Conservation (phyloP, 2,329 filamentous ascomycete species). For the Pyrenophora teres region DNA sequence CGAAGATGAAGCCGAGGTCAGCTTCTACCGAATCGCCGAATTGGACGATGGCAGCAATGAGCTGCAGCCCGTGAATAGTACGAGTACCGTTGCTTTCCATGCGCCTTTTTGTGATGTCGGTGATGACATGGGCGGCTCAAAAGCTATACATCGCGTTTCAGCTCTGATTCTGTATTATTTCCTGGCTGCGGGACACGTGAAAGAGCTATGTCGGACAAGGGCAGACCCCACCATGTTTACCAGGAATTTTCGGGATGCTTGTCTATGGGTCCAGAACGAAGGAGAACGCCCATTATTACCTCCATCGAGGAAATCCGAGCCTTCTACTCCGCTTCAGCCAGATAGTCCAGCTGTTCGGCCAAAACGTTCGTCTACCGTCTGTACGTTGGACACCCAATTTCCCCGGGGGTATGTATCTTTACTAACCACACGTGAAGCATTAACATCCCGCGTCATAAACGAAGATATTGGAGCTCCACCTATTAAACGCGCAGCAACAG, state of each 20-base stretch:
- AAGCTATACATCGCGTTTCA: conserved; percentile 35
- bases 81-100: conserved; percentile 34
- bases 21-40: conserved; percentile 33
- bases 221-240: conserved; percentile 36
- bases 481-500: conserved; percentile 27
- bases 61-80: conserved; percentile 32
- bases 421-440: conserved; percentile 6
- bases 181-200: conserved; percentile 31
- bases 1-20: conserved; percentile 33
- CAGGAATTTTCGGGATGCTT: conserved; percentile 35
- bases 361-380: conserved; percentile 68
- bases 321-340: conserved; percentile 16
- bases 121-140: conserved; percentile 31
- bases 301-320: conserved; percentile 26
- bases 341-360: conserved; percentile 53
- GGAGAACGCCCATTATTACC: conserved; percentile 27
- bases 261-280: conserved; percentile 33
- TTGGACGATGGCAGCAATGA: conserved; percentile 21
- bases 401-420: background rate
- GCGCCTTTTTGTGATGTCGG: conserved; percentile 36
- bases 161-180: conserved; percentile 36
- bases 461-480: conserved; percentile 14
- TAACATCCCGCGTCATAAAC: conserved; percentile 7
- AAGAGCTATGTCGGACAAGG: conserved; percentile 29
- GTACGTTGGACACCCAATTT: conserved; percentile 55